phyloP scores from a whole-genome alignment of 2,329 filamentous ascomycete species.

The Cylindrodendrum hubeiense region DNA sequence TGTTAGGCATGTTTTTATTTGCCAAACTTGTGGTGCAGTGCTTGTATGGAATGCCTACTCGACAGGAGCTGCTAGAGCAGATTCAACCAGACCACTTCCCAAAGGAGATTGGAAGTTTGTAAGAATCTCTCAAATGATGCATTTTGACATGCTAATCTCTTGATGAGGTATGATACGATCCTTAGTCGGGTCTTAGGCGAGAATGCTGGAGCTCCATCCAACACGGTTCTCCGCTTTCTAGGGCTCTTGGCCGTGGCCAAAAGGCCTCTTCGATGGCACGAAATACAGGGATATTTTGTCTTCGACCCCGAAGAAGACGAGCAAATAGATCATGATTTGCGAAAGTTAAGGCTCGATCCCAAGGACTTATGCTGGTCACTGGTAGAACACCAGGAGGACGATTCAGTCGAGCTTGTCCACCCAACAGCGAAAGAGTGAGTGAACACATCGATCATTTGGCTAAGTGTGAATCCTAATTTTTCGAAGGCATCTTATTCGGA shows the following conservation, averaged over 20 bases:
- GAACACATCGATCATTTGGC: not conserved
- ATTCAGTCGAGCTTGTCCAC: conserved; percentile 26
- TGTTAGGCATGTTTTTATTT: conserved; percentile 11
- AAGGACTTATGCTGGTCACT: conserved; percentile 24
- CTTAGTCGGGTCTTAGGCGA: not conserved
- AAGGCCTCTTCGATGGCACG: conserved; percentile 26
- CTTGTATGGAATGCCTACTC: not conserved
- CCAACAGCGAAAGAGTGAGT: conserved; percentile 21
- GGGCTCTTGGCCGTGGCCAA: conserved; percentile 23
- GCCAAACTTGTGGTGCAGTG: conserved; percentile 6
- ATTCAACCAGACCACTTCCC: not conserved
- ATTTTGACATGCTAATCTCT: not conserved
- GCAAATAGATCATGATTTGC: not conserved
- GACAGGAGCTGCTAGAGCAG: not conserved
- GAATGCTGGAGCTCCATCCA: not conserved
- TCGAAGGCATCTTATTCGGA: not conserved
- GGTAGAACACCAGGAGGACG: conserved; percentile 22
- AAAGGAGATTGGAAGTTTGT: conserved; percentile 8
- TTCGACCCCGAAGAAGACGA: conserved; percentile 23
- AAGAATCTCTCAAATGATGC: not conserved
- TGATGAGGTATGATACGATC: conserved; percentile 7
- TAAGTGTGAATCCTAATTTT: not conserved
- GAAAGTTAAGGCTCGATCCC: not conserved
- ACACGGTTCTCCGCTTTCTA: conserved; percentile 8
- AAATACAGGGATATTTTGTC: conserved; percentile 25